Evolutionary conservation across 768 basidiomycete species (phyloP), one percentile per base, ranked within the genome.

Genomic region (Mrakia gelida): DNA sequence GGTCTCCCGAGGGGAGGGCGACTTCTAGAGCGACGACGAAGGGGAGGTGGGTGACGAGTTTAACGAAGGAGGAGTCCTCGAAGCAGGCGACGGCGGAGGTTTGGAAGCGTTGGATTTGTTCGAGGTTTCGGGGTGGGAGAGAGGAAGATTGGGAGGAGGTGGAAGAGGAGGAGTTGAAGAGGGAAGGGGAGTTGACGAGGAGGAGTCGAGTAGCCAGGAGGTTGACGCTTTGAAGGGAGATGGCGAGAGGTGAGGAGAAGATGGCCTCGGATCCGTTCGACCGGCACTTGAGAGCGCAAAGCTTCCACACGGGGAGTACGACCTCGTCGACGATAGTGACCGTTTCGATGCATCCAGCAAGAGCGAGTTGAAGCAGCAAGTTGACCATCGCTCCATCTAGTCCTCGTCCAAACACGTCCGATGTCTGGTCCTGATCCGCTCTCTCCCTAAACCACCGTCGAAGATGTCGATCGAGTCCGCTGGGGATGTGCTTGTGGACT

Each of bases 281-380:
- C 30, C 71, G 76, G n/a, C 26, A 41, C 38, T 26, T 30, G 32
- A 71, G 52, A 30, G 76, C 76, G 18, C 43, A 77, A n/a, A 43
- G 38, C n/a, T 62, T 71, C 76, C 76, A 77, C 10, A 77, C 56
- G 32, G 76, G 76, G 13, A 77, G 52, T 10, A 77, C 68, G 26
- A 77, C 34, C n/a, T 68, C 68, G 32, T 28, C 45, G 59, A 71
- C 26, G 49, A 77, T 52, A 3, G 68, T 77, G 9, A 59, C 41
- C 5, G 76, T 49, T 34, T 77, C 52, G 28, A 77, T 4, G 52
- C 76, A 77, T 18, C 71, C 61, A 11, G 41, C 23, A 10, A 67
- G 54, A 13, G 71, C 59, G 67, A 77, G 76, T 52, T 77, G 68
- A 0, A 71, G 32, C 3, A 77, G 30, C 2, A 77, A 54, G 5